Percentiles rank a stretch among this genome's conserved stretches.
These are phyloP conservation scores for Pontederia crassipes DNA, from an alignment of 176 grass and related monocot genomes.

Conservation along the genomic window DNA sequence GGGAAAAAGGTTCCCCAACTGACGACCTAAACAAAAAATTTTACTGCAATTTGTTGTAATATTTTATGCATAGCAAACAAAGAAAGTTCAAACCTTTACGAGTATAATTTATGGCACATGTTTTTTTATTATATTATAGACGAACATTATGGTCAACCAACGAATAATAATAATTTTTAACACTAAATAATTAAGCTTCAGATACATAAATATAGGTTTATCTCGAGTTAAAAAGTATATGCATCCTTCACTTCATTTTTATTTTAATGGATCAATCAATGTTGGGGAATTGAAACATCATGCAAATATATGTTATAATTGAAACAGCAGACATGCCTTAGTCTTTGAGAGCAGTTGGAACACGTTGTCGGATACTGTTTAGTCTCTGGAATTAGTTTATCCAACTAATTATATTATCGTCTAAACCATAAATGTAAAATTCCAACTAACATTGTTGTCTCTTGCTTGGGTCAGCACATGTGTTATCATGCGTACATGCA, in stretches of 20 bases:
- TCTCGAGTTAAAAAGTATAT: no score
- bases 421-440: neutral
- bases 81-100: no score
- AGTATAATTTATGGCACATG: no score
- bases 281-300: neutral
- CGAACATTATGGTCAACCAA: no score
- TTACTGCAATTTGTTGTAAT: conserved; percentile 4
- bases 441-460: conserved; percentile 54
- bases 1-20: neutral
- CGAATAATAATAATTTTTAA: no score
- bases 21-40: conserved; percentile 20
- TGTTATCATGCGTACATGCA: neutral
- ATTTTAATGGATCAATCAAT: neutral
- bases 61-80: neutral
- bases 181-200: no score
- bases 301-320: neutral
- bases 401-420: neutral
- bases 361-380: conserved; percentile 11
- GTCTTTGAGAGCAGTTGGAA: conserved; percentile 33
- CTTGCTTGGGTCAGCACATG: conserved; percentile 30
- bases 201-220: no score
- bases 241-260: no score
- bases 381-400: no score
- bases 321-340: neutral
- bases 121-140: no score